Percentiles rank a stretch among this genome's conserved stretches.
phyloP scores from a whole-genome alignment of 352 stramenopile genomes.

The Globisporangium spiculum region DNA sequence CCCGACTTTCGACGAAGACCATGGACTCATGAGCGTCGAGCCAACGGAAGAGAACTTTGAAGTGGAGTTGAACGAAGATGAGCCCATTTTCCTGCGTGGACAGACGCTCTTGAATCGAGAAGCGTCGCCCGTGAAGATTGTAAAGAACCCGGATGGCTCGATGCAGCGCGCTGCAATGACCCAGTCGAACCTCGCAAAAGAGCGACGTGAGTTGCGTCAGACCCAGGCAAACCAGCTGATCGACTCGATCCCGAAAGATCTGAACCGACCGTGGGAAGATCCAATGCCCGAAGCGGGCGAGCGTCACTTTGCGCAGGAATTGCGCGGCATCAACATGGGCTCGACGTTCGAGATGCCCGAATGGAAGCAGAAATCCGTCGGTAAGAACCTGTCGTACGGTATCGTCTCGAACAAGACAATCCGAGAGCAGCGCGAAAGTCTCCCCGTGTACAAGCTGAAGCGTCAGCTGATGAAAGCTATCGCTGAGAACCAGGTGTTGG shows the following conservation, averaged over 20 bases:
- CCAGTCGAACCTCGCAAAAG: conserved; percentile 95
- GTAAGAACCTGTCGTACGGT: conserved; percentile 96
- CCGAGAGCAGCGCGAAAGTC: conserved; percentile 94
- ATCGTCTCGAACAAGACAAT: conserved; percentile 95
- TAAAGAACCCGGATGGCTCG: conserved; percentile 99
- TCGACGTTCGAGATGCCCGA: conserved; percentile 91
- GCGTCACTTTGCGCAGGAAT: conserved; percentile 96
- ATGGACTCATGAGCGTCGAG: conserved; percentile 83
- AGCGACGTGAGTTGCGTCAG: conserved; percentile 95
- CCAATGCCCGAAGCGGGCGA: conserved; percentile 97
- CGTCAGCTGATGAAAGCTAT: conserved; percentile 94
- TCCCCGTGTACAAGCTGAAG: conserved; percentile 98
- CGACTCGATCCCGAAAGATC: conserved; percentile 96
- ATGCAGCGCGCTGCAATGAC: conserved; percentile 97
- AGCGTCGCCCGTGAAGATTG: conserved; percentile 96
- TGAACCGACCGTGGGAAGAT: conserved; percentile 98
- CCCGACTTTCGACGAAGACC: conserved; percentile 96
- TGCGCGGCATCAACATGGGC: conserved; percentile 90
- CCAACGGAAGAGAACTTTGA: conserved; percentile 86
- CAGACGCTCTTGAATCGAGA: conserved; percentile 91
- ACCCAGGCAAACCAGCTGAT: conserved; percentile 97
- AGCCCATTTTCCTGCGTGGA: conserved; percentile 96
- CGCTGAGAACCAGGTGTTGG: conserved; percentile 93
- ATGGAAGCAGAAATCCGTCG: conserved; percentile 97
- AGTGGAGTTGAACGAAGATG: conserved; percentile 96